Evolutionary conservation across 306 rosid genomes (phyloP).

Genomic region (Cicer cuneatum): DNA sequence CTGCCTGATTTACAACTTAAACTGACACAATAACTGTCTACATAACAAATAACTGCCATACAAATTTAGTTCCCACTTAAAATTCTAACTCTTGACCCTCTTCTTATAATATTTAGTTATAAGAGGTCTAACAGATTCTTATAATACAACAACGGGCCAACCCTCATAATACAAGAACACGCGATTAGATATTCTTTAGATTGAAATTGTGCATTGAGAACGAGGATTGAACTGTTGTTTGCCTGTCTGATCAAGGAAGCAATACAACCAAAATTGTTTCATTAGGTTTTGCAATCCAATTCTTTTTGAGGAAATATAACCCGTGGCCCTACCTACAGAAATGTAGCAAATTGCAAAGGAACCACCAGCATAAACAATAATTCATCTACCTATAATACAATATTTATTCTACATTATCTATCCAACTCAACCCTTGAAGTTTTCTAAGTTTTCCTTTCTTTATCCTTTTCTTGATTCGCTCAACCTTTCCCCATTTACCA

Average conservation of each 20-base stretch:
- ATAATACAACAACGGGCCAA: too few relatives aligned
- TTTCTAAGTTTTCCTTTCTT: slow-evolving; percentile 62
- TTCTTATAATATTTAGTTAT: too few relatives aligned
- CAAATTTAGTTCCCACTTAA: too few relatives aligned
- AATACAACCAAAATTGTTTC: background rate
- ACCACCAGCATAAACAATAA: slow-evolving; percentile 32
- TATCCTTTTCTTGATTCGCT: slow-evolving; percentile 69
- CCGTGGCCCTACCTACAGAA: slow-evolving; percentile 1
- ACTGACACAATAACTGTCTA: too few relatives aligned
- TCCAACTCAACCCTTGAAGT: slow-evolving; percentile 91
- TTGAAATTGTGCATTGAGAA: slow-evolving; percentile 10
- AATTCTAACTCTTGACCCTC: too few relatives aligned
- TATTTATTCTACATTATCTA: slow-evolving; percentile 51
- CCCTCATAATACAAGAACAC: background rate
- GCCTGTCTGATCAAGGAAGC: background rate
- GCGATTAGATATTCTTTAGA: slow-evolving; percentile 14
- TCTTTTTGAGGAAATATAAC: slow-evolving; percentile 20
- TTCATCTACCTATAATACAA: slow-evolving; percentile 11
- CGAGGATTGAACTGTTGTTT: background rate
- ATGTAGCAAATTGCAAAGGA: slow-evolving; percentile 23
- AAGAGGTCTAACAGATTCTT: too few relatives aligned
- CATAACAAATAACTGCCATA: too few relatives aligned
- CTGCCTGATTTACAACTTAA: too few relatives aligned
- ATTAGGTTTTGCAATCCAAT: background rate
- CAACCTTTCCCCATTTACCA: slow-evolving; percentile 76